Evolutionary conservation across 2,329 filamentous ascomycete species (phyloP).

Genomic region (Penicillium glabrum): DNA sequence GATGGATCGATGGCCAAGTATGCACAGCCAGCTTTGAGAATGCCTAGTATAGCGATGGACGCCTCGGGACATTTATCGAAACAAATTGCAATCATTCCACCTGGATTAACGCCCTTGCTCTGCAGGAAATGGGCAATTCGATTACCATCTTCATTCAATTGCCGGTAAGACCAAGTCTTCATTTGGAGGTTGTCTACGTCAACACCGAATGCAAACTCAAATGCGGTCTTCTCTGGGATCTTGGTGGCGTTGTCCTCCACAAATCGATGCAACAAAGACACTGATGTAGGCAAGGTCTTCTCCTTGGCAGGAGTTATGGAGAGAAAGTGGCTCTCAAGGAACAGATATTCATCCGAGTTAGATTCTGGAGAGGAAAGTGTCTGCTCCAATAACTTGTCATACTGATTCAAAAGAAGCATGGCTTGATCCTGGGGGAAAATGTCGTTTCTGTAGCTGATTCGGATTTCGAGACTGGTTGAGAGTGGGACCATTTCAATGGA

Average conservation of each 20-base stretch:
- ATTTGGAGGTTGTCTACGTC: slow-evolving; percentile 47
- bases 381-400: slow-evolving; percentile 65
- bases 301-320: slow-evolving; percentile 66
- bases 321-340: slow-evolving; percentile 39
- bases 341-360: slow-evolving; percentile 41
- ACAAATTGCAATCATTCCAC: slow-evolving; percentile 70
- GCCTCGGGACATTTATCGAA: slow-evolving; percentile 86
- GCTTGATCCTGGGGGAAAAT: slow-evolving; percentile 70
- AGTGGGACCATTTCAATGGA: slow-evolving; percentile 75
- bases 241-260: slow-evolving; percentile 63
- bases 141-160: slow-evolving; percentile 71
- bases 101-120: slow-evolving; percentile 49
- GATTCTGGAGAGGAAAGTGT: slow-evolving; percentile 53
- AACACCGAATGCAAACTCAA: slow-evolving; percentile 71
- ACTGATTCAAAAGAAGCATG: slow-evolving; percentile 65
- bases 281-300: slow-evolving; percentile 56
- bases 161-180: slow-evolving; percentile 69
- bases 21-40: slow-evolving; percentile 77
- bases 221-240: slow-evolving; percentile 62
- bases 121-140: slow-evolving; percentile 67
- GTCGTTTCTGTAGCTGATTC: slow-evolving; percentile 65
- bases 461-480: slow-evolving; percentile 55
- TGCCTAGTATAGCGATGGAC: slow-evolving; percentile 77
- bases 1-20: slow-evolving; percentile 78
- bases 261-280: slow-evolving; percentile 71